Evolutionary conservation across 306 rosid genomes (phyloP).

Genomic region (Cicer chorassanicum): DNA sequence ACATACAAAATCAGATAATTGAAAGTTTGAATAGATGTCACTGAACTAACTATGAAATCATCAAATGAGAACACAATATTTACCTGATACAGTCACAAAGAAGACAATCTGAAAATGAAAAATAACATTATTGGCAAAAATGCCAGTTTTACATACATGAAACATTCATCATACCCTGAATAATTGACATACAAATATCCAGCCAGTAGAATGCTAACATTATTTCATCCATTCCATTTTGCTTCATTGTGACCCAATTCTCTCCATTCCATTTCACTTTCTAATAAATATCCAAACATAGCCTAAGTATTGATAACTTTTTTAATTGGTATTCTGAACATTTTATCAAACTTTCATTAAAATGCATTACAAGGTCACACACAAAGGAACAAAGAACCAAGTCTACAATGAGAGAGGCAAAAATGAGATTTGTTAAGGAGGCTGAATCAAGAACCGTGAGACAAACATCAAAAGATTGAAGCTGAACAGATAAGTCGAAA

Average conservation of each 20-base stretch:
- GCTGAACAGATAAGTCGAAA: conserved; percentile 2
- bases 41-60: neutral
- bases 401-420: neutral
- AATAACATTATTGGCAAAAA: neutral
- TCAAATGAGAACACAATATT: neutral
- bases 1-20: neutral
- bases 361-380: neutral
- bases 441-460: neutral
- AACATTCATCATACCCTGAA: neutral
- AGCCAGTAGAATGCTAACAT: neutral
- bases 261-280: neutral
- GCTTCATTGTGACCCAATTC: neutral
- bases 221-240: neutral
- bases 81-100: neutral
- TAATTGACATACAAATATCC: neutral
- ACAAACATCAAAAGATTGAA: conserved; percentile 1
- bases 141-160: neutral
- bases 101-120: neutral
- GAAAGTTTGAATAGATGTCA: neutral
- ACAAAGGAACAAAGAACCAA: neutral
- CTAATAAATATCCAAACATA: neutral
- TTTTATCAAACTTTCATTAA: neutral
- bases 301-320: neutral
- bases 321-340: neutral
- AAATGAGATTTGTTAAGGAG: neutral